A percentile compares a stretch with the other conserved stretches of the same genome.
Evolutionary conservation across 805 yeast species (phyloP).

Genomic region (Kazachstania psychrophila): DNA sequence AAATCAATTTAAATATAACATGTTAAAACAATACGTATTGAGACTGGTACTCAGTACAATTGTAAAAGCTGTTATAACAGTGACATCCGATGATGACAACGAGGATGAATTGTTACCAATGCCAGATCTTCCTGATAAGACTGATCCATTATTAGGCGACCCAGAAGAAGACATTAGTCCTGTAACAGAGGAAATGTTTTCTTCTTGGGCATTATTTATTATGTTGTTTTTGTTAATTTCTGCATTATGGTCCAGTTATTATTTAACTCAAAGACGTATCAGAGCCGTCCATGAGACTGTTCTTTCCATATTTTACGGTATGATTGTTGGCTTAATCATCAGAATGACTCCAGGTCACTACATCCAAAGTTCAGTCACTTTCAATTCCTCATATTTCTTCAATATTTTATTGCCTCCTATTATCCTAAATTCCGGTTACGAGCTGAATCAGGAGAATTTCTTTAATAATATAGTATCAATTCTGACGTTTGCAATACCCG

Average conservation of each 20-base stretch:
- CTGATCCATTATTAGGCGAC: slow-evolving; percentile 37
- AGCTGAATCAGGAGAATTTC: slow-evolving; percentile 90
- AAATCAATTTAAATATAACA: slow-evolving; percentile 3
- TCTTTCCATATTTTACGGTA: slow-evolving; percentile 89
- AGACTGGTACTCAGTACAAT: slow-evolving; percentile 9
- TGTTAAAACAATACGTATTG: slow-evolving; percentile 9
- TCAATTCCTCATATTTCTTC: slow-evolving; percentile 89
- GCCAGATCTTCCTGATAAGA: slow-evolving; percentile 21
- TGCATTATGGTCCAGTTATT: slow-evolving; percentile 93
- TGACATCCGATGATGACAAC: slow-evolving; percentile 20
- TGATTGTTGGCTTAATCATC: slow-evolving; percentile 87
- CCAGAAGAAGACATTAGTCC: slow-evolving; percentile 68
- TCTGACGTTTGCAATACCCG: slow-evolving; percentile 90
- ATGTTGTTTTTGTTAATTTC: slow-evolving; percentile 68
- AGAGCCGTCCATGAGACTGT: slow-evolving; percentile 98
- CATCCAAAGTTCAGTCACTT: slow-evolving; percentile 93
- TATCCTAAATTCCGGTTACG: slow-evolving; percentile 92
- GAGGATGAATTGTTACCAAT: slow-evolving; percentile 34
- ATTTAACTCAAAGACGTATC: slow-evolving; percentile 80
- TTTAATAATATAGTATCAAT: slow-evolving; percentile 87
- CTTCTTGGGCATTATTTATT: slow-evolving; percentile 95
- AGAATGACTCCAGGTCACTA: slow-evolving; percentile 92
- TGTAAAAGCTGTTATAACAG: slow-evolving; percentile 7
- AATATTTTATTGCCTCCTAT: slow-evolving; percentile 92
- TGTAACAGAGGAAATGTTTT: slow-evolving; percentile 86